These are phyloP conservation scores for Diospyros lotus DNA, from an alignment of 148 eudicot species.

Conservation along the genomic window DNA sequence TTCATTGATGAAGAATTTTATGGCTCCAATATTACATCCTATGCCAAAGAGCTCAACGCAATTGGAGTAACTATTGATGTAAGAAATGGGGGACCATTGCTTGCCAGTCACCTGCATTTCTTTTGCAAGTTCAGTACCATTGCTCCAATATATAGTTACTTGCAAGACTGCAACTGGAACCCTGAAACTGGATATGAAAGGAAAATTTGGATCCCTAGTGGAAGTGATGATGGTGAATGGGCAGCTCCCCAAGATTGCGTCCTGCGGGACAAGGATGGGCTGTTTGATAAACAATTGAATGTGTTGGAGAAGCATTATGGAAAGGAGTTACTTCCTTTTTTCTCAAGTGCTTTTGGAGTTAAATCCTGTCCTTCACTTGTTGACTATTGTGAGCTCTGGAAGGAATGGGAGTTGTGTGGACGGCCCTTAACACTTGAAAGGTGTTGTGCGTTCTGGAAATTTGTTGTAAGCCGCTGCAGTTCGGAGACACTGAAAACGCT, in stretches of 20 bases:
- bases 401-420: constrained; percentile 49
- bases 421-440: constrained; percentile 20
- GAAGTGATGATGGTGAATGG: constrained; percentile 41
- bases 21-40: constrained; percentile 31
- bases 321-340: constrained; percentile 30
- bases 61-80: constrained; percentile 40
- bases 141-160: constrained; percentile 36
- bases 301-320: constrained; percentile 43
- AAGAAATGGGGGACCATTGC: constrained; percentile 24
- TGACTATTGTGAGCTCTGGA: constrained; percentile 62
- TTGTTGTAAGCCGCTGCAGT: constrained; percentile 27
- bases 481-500: constrained; percentile 21
- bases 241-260: constrained; percentile 47
- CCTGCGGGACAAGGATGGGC: constrained; percentile 37
- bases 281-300: constrained; percentile 35
- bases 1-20: constrained; percentile 58
- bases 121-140: constrained; percentile 31
- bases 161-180: constrained; percentile 33
- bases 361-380: constrained; percentile 38
- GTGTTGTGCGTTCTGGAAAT: constrained; percentile 56
- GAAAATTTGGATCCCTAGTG: constrained; percentile 48
- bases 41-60: constrained; percentile 36
- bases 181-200: constrained; percentile 15
- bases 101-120: constrained; percentile 33
- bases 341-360: constrained; percentile 39